Base-by-base conservation (phyloP, 345 rosid species). In the Eucalyptus polyanthemos region DNA sequence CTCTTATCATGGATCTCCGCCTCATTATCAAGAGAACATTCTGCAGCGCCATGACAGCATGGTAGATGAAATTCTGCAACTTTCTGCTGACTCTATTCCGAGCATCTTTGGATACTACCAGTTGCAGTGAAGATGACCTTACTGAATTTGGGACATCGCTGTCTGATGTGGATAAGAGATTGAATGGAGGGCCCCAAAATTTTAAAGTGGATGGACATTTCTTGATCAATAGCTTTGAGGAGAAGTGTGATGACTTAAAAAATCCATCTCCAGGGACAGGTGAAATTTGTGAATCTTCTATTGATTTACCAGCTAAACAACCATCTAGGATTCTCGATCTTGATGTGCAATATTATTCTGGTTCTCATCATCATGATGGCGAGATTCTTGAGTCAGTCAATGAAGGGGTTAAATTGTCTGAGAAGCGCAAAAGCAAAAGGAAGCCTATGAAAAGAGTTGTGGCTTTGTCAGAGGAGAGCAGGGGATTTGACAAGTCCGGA, bases 11-110 rank as follows among this genome's bases (percentile, higher is more conserved):
- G 93, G 92, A 90, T 97, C 99, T 44, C 99, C 99, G 50, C 99
- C 99, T 90, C 97, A 96, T 89, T 98, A 96, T 87, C 93, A 92
- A 89, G 95, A 95, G 92, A 98, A 97, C 93, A 95, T 98, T 91
- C 92, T 98, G 92, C 94, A 95, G 88, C 97, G 97, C 50, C 97
- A 98, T 86, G 96, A 96, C 60, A 93, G 96, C 91, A 94, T 98
- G 69, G 99, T 96, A 90, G 99, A 96, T 91, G 99, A 98, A 95
- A 95, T 95, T 89, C 90, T 98, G 93, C 99, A 96, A 95, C 95
- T 97, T 83, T 94, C 99, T 93, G 99, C 96, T 13, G 97, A 95
- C 80, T 96, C 88, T 96, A 90, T 93, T 97, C 99, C 21, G 92
- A 87, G 95, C 92, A 87, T 96, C 99, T 37, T 95, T 98, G 90